A percentile compares a stretch with the other conserved stretches of the same genome.
phyloP scores from a whole-genome alignment of 2,329 filamentous ascomycete genomes.

The Pseudogymnoascus sp. region DNA sequence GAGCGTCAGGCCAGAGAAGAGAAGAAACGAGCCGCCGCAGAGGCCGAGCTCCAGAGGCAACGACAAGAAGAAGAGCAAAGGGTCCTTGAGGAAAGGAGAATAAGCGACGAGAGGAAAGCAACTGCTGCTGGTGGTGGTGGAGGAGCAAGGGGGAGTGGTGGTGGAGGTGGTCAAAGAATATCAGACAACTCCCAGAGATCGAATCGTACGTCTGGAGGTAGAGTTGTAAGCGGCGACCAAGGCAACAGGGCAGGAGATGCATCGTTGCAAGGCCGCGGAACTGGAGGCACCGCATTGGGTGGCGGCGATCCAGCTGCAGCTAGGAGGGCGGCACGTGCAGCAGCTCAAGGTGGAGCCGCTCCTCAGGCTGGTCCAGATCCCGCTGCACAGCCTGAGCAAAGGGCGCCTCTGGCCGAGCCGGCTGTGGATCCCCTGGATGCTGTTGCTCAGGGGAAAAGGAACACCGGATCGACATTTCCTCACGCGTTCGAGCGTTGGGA shows the following conservation, averaged over 20 bases:
- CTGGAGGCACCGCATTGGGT: slow-evolving; percentile 20
- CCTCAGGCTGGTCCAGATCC: not conserved
- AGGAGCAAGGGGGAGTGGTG: slow-evolving; percentile 19
- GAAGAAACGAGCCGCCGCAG: slow-evolving; percentile 47
- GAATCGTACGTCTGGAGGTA: slow-evolving; percentile 21
- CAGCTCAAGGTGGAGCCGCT: not conserved
- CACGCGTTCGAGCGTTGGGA: slow-evolving; percentile 99
- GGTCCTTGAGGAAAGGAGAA: slow-evolving; percentile 44
- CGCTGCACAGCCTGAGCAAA: not conserved
- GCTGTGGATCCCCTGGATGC: not conserved
- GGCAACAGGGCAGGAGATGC: slow-evolving; percentile 15
- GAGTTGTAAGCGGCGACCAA: slow-evolving; percentile 14
- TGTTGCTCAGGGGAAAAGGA: slow-evolving; percentile 10
- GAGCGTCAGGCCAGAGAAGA: slow-evolving; percentile 71
- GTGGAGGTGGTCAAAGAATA: slow-evolving; percentile 20
- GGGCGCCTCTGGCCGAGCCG: not conserved
- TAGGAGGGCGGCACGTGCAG: not conserved
- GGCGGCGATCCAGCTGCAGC: slow-evolving; percentile 18
- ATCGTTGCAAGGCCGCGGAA: slow-evolving; percentile 22
- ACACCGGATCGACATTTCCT: slow-evolving; percentile 51
- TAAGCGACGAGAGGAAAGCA: slow-evolving; percentile 49
- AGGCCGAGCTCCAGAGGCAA: slow-evolving; percentile 34
- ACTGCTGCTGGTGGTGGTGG: slow-evolving; percentile 41
- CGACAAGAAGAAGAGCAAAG: slow-evolving; percentile 49
- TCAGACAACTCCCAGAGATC: slow-evolving; percentile 26